Percentiles rank a stretch among this genome's conserved stretches.
Evolutionary conservation across 1,139 yeast species (phyloP).

Genomic region (Hyphopichia khmerensis): DNA sequence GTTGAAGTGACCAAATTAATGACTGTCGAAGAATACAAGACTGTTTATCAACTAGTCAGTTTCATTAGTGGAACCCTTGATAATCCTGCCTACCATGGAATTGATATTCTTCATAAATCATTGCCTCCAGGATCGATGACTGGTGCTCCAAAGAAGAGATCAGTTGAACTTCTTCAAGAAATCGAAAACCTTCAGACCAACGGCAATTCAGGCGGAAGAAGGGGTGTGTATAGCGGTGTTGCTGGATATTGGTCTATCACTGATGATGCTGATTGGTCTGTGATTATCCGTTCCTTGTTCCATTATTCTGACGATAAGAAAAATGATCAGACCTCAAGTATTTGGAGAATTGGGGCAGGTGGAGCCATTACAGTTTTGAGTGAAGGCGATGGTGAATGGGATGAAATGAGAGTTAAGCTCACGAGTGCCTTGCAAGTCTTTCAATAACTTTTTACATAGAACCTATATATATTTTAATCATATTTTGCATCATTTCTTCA

Average conservation of each 20-base stretch:
- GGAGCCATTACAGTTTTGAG: slow-evolving; percentile 96
- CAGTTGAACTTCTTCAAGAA: slow-evolving; percentile 75
- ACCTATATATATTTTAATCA: no score
- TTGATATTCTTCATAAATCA: slow-evolving; percentile 74
- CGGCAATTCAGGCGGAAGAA: slow-evolving; percentile 49
- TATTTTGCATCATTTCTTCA: not conserved
- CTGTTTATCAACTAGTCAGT: slow-evolving; percentile 89
- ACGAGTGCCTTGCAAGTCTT: slow-evolving; percentile 76
- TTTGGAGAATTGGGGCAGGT: slow-evolving; percentile 96
- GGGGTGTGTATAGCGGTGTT: slow-evolving; percentile 94
- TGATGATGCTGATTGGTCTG: slow-evolving; percentile 94
- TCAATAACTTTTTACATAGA: slow-evolving; percentile 11
- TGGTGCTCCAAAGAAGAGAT: slow-evolving; percentile 95
- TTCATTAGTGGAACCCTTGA: slow-evolving; percentile 70
- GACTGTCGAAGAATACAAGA: slow-evolving; percentile 89
- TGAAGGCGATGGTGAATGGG: slow-evolving; percentile 81
- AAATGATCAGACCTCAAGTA: slow-evolving; percentile 22
- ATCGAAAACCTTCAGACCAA: slow-evolving; percentile 40
- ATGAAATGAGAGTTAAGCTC: slow-evolving; percentile 83
- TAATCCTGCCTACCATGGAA: slow-evolving; percentile 53
- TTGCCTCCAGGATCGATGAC: slow-evolving; percentile 99
- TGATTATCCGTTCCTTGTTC: slow-evolving; percentile 81
- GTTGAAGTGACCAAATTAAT: slow-evolving; percentile 78
- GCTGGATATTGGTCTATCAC: slow-evolving; percentile 93
- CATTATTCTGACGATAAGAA: slow-evolving; percentile 55